A percentile compares a stretch with the other conserved stretches of the same genome.
phyloP scores from a whole-genome alignment of 495 filamentous ascomycete genomes.

The Melanomma pulvis-pyrius region DNA sequence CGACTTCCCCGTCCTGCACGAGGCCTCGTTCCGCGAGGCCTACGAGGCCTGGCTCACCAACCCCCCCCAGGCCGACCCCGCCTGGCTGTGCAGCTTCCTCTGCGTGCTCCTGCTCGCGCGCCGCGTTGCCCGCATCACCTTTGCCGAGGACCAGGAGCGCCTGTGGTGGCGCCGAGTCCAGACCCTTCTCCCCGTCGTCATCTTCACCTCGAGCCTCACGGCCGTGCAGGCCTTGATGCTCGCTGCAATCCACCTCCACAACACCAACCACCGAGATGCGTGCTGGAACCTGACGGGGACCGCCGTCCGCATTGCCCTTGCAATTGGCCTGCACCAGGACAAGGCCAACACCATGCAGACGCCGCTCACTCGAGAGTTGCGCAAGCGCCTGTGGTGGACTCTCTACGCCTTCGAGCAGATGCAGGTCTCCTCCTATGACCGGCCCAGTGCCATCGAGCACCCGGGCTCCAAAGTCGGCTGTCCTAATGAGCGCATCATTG shows the following conservation, averaged over 20 bases:
- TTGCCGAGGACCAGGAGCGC: slow-evolving; percentile 38
- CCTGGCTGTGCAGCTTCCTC: slow-evolving; percentile 53
- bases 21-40: slow-evolving; percentile 47
- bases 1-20: slow-evolving; percentile 52
- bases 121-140: slow-evolving; percentile 42
- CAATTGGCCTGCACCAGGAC: slow-evolving; percentile 54
- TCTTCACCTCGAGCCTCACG: slow-evolving; percentile 48
- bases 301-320: slow-evolving; percentile 51
- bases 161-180: slow-evolving; percentile 45
- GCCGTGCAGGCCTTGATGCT: slow-evolving; percentile 54
- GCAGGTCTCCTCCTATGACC: slow-evolving; percentile 51
- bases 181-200: slow-evolving; percentile 46
- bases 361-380: slow-evolving; percentile 47
- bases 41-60: slow-evolving; percentile 46
- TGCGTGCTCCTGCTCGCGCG: slow-evolving; percentile 50
- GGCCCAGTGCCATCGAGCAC: slow-evolving; percentile 53
- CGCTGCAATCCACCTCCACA: slow-evolving; percentile 53
- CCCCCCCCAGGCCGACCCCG: slow-evolving; percentile 38
- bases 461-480: slow-evolving; percentile 46
- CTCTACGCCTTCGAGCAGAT: slow-evolving; percentile 52
- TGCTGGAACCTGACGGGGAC: slow-evolving; percentile 52
- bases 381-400: slow-evolving; percentile 56
- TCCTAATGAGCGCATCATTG: slow-evolving; percentile 43
- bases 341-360: slow-evolving; percentile 47
- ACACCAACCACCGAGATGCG: slow-evolving; percentile 47